Evolutionary conservation across 108 stramenopile genomes (phyloP).

Genomic region (Nitzschia palea): DNA sequence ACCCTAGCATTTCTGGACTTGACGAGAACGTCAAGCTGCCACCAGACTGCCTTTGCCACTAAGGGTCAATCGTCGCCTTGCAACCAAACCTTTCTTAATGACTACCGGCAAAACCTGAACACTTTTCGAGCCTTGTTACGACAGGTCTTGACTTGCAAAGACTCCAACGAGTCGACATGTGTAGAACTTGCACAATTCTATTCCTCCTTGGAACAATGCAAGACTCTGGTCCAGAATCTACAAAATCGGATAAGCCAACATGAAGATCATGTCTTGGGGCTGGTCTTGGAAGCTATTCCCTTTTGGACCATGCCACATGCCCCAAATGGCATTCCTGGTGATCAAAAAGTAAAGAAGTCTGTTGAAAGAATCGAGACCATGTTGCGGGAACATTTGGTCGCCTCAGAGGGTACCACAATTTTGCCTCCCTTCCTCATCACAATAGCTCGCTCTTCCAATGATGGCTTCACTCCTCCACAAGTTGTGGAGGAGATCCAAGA

Average conservation of each 20-base stretch:
- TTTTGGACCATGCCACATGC: conserved; percentile 44
- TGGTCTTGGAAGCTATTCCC: conserved; percentile 35
- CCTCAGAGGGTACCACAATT: no score
- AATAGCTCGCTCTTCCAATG: conserved; percentile 48
- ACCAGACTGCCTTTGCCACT: not conserved
- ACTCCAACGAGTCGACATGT: no score
- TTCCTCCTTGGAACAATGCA: not conserved
- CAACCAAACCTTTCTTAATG: not conserved
- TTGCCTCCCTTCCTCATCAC: conserved; percentile 50
- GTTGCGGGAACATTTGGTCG: not conserved
- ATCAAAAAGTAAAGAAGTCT: not conserved
- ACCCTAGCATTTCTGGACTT: conserved; percentile 11
- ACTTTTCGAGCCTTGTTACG: not conserved
- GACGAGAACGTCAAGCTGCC: not conserved
- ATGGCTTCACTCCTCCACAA: conserved; percentile 49
- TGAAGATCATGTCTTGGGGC: not conserved
- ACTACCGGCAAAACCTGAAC: not conserved
- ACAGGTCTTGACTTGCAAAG: not conserved
- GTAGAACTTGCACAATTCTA: not conserved
- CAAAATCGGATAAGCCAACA: not conserved
- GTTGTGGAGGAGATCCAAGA: conserved; percentile 51
- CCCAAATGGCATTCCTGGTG: not conserved
- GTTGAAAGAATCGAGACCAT: not conserved
- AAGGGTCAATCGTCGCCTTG: not conserved
- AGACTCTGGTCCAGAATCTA: not conserved